Evolutionary conservation across 129 eudicot genomes (phyloP), one percentile per base, ranked within the genome.

Genomic region (Saposhnikovia divaricata): DNA sequence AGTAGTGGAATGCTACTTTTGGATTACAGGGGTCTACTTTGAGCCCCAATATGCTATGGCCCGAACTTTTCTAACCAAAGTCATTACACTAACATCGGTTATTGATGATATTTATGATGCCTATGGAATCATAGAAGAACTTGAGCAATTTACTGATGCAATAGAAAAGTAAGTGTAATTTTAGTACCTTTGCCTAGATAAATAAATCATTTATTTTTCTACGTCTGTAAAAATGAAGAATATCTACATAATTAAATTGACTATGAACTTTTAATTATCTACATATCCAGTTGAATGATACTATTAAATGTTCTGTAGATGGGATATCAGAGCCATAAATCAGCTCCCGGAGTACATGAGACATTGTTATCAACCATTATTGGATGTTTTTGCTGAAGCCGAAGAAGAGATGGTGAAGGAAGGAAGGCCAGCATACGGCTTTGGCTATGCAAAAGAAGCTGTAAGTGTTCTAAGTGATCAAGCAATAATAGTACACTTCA

Each of bases 81-180:
- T 79, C 5, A 77, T 83, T 9, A 43, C 61, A 12, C 13, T 88
- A 73, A n/a, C 75, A 34, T 77, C 81, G 7, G 69, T 79, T 8
- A 9, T 82, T 14, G 89, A 88, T 77, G 91, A 88, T 82, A 83
- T 79, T 0, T 85, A 81, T 46, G 91, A 88, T 19, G 85, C 82
- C 3, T 85, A 83, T 81, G 89, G 83, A 5, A 86, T 86, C 14
- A 16, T 79, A 8, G 84, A 86, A 5, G 91, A 86, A 21, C 85
- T 83, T 43, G 74, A 55, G 11, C 80, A 72, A 34, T 80, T 81
- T 65, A 84, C 84, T 3, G 84, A 84, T 53, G 92, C 87, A 31
- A 55, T 89, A 14, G 76, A 82, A 34, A 86, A 87, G 92, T 89
- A 81, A 44, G 19, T 6, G 71, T 0, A 2, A 31, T 8, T n/a